A percentile compares a stretch with the other conserved stretches of the same genome.
These are phyloP conservation scores for Rhododendron mucronatum DNA, from an alignment of 148 eudicot species.

Conservation along the genomic window DNA sequence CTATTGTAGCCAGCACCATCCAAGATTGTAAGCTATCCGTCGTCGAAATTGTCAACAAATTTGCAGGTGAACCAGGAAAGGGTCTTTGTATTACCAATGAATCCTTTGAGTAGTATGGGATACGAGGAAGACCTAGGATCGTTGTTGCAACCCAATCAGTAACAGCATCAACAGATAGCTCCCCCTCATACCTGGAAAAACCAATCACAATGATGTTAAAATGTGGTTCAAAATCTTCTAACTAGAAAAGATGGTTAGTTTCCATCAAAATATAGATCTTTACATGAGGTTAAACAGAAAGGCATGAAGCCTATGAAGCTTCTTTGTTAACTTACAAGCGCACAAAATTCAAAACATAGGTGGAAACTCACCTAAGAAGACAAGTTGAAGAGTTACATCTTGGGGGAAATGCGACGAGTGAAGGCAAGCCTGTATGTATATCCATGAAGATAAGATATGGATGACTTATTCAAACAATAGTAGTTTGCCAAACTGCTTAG, in stretches of 20 bases:
- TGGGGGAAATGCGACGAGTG: not conserved
- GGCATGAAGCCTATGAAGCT: not conserved
- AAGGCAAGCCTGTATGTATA: not conserved
- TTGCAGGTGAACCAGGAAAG: not conserved
- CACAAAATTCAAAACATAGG: not conserved
- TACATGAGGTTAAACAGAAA: not conserved
- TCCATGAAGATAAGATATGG: not conserved
- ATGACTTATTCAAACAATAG: not conserved
- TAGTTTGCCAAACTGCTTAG: not conserved
- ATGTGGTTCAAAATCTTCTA: not conserved
- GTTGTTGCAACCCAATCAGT: constrained; percentile 55
- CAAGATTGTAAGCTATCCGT: not conserved
- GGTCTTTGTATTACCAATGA: not conserved
- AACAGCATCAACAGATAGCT: constrained; percentile 83
- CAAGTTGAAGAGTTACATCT: constrained; percentile 2
- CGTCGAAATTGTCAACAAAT: not conserved
- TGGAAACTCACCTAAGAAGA: constrained; percentile 1
- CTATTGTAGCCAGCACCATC: not conserved
- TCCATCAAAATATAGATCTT: not conserved
- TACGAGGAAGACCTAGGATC: constrained; percentile 5
- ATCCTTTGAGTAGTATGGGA: not conserved
- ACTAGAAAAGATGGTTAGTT: not conserved
- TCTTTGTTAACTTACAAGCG: not conserved
- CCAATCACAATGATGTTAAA: not conserved
- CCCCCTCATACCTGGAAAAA: constrained; percentile 66